Evolutionary conservation across 2,329 filamentous ascomycete species (phyloP).

Genomic region (Neospermospora avenae): DNA sequence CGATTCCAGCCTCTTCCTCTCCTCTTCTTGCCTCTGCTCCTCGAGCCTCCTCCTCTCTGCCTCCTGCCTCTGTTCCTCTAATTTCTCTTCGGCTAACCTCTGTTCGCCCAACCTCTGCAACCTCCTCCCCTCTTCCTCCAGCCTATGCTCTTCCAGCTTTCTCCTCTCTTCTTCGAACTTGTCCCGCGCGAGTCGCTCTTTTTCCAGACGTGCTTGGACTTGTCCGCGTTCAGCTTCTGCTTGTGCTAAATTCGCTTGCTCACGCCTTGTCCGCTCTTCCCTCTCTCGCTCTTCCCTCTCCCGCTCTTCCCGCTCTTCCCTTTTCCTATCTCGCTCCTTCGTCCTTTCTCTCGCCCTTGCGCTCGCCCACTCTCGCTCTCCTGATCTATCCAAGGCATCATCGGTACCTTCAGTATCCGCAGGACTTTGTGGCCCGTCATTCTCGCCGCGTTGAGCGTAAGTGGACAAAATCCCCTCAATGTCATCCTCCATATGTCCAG

Average conservation of each 20-base stretch:
- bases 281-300: neutral
- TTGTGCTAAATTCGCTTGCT: no score
- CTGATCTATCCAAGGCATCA: neutral
- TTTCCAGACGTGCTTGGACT: neutral
- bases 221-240: neutral
- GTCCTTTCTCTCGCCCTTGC: neutral
- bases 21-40: neutral
- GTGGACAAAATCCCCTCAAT: neutral
- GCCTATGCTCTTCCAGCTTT: constrained; percentile 1
- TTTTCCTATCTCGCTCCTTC: neutral
- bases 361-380: neutral
- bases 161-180: neutral
- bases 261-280: no score
- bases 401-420: neutral
- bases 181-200: neutral
- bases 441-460: neutral
- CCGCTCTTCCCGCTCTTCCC: neutral
- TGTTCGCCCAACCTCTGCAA: constrained; percentile 5
- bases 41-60: neutral
- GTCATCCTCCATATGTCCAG: neutral
- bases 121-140: constrained; percentile 2
- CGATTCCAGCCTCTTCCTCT: neutral
- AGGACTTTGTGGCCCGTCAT: neutral
- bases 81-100: constrained; percentile 3
- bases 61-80: neutral